Conservation (phyloP, 2,329 filamentous ascomycete species). For the Neoascochyta sp. region DNA sequence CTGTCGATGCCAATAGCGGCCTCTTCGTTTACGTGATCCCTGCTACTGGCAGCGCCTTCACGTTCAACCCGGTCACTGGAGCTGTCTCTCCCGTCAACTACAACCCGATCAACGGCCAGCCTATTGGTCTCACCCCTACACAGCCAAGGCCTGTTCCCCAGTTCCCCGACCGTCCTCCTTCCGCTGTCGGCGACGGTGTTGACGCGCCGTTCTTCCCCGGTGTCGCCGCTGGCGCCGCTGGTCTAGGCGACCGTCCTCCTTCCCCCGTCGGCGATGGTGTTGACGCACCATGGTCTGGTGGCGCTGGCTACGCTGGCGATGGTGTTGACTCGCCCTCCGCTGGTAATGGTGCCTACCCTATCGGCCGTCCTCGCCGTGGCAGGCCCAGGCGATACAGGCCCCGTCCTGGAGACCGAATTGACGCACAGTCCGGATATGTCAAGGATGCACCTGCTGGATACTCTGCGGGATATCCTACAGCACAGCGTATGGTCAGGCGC, state of each 20-base stretch:
- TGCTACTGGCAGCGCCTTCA: background rate
- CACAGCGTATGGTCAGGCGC: too few relatives aligned
- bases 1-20: background rate
- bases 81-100: background rate
- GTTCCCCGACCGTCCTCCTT: conserved; percentile 4
- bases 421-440: too few relatives aligned
- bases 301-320: too few relatives aligned
- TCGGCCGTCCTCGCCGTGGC: too few relatives aligned
- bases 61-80: background rate
- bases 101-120: background rate
- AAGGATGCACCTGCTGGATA: too few relatives aligned
- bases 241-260: conserved; percentile 3
- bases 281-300: conserved; percentile 8
- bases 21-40: background rate
- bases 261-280: conserved; percentile 13
- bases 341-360: too few relatives aligned
- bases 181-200: conserved; percentile 13
- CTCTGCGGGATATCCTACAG: too few relatives aligned
- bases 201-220: conserved; percentile 10
- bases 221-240: too few relatives aligned
- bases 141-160: background rate
- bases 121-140: background rate
- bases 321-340: too few relatives aligned
- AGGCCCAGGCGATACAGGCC: too few relatives aligned
- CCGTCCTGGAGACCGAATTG: too few relatives aligned